Evolutionary conservation across 345 rosid genomes (phyloP).

Genomic region (Aquilaria malaccensis): DNA sequence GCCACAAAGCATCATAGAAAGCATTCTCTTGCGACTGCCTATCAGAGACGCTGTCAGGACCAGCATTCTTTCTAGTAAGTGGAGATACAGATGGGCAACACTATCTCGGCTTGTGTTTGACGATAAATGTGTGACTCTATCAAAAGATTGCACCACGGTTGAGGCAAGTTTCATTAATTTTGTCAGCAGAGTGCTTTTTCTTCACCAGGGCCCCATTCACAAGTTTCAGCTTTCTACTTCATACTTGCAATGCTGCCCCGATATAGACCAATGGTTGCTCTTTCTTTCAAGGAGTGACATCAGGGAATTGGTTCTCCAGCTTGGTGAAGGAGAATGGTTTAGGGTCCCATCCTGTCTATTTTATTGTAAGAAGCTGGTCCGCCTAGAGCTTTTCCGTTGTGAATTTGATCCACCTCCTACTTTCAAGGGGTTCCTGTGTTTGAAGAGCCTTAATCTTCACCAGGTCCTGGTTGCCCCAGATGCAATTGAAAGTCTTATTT

Average conservation of each 20-base stretch:
- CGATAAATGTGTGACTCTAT: constrained; percentile 38
- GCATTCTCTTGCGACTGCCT: constrained; percentile 55
- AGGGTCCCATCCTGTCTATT: constrained; percentile 76
- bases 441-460: constrained; percentile 68
- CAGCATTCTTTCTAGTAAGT: constrained; percentile 65
- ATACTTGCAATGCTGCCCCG: constrained; percentile 52
- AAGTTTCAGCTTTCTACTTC: constrained; percentile 72
- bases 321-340: constrained; percentile 86
- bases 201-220: constrained; percentile 86
- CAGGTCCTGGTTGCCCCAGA: constrained; percentile 72
- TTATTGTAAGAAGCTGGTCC: constrained; percentile 47
- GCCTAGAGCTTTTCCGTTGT: constrained; percentile 67
- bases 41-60: constrained; percentile 75
- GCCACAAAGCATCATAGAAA: constrained; percentile 78
- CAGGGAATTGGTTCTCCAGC: constrained; percentile 62
- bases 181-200: constrained; percentile 57
- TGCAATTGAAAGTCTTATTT: constrained; percentile 67
- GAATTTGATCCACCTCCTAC: constrained; percentile 65
- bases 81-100: constrained; percentile 80
- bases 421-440: constrained; percentile 63
- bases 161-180: constrained; percentile 56
- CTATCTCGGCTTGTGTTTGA: constrained; percentile 69
- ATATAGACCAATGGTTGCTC: constrained; percentile 91
- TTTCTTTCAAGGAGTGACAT: constrained; percentile 72
- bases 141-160: constrained; percentile 20